Evolutionary conservation across 768 basidiomycete species (phyloP).

Genomic region (Podaxis carcinomalis): DNA sequence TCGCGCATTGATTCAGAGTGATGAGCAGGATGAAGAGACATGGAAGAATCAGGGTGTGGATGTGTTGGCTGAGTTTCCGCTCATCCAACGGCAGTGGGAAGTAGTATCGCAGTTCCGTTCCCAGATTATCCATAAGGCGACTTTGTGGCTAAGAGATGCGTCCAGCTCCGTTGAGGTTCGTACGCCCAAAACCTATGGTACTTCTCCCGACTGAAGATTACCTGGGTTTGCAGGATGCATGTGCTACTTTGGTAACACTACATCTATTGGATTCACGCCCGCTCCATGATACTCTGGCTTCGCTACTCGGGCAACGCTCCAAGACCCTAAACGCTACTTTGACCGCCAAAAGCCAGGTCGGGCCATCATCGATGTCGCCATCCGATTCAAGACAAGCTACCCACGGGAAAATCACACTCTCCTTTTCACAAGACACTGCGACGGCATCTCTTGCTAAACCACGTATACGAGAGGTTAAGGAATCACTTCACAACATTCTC

Average conservation of each 20-base stretch:
- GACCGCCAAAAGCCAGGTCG: slow-evolving; percentile 7
- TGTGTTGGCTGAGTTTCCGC: slow-evolving; percentile 74
- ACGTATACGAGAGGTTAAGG: slow-evolving; percentile 47
- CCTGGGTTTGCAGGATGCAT: slow-evolving; percentile 48
- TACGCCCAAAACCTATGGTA: slow-evolving; percentile 3
- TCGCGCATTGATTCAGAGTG: slow-evolving; percentile 60
- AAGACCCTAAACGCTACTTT: slow-evolving; percentile 36
- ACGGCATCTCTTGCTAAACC: slow-evolving; percentile 23
- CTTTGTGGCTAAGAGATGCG: slow-evolving; percentile 66
- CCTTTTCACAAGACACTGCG: slow-evolving; percentile 5
- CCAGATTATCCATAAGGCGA: slow-evolving; percentile 89
- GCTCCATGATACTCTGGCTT: slow-evolving; percentile 63
- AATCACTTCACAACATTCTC: slow-evolving; percentile 47
- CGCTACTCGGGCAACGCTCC: slow-evolving; percentile 69
- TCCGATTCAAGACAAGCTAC: not conserved
- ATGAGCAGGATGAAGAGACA: slow-evolving; percentile 58
- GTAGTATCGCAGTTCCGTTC: slow-evolving; percentile 79
- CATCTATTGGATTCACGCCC: slow-evolving; percentile 89
- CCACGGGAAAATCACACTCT: slow-evolving; percentile 4
- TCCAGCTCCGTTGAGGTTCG: slow-evolving; percentile 49
- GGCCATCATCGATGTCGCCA: not conserved
- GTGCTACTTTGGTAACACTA: slow-evolving; percentile 76
- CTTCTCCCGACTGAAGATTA: not conserved
- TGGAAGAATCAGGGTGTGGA: slow-evolving; percentile 61
- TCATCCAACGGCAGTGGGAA: slow-evolving; percentile 94